Evolutionary conservation across 1,139 yeast genomes (phyloP).

Genomic region (Yamadazyma triangularis): DNA sequence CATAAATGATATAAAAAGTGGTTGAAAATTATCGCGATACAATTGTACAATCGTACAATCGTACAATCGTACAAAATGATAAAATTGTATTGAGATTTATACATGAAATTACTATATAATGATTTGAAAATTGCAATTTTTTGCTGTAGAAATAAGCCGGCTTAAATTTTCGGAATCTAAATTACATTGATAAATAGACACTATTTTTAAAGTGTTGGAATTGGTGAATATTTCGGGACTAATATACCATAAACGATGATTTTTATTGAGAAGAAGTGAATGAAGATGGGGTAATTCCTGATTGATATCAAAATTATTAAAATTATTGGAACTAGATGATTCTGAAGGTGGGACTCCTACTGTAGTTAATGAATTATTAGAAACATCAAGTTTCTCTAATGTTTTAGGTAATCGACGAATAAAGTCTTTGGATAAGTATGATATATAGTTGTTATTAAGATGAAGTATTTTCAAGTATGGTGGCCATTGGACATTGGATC

Average conservation of each 20-base stretch:
- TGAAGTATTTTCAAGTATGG: constrained; percentile 18
- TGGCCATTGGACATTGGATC: constrained; percentile 26
- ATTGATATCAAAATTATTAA: constrained; percentile 5
- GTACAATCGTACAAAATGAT: too few relatives aligned
- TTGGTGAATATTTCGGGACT: constrained; percentile 9
- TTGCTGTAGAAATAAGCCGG: constrained; percentile 1
- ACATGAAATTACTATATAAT: too few relatives aligned
- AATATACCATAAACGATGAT: constrained; percentile 11
- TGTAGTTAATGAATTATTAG: constrained; percentile 13
- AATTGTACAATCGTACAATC: too few relatives aligned
- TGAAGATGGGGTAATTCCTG: constrained; percentile 15
- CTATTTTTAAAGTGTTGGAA: constrained; percentile 2
- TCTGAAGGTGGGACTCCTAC: too few relatives aligned
- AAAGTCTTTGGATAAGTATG: constrained; percentile 17
- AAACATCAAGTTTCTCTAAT: constrained; percentile 18
- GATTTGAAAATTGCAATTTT: neutral
- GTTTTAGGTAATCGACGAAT: constrained; percentile 24
- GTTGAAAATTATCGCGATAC: too few relatives aligned
- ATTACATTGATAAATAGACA: constrained; percentile 8
- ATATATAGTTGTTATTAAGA: constrained; percentile 24
- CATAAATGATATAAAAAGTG: too few relatives aligned
- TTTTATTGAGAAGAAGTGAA: constrained; percentile 13
- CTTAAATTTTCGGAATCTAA: constrained; percentile 4
- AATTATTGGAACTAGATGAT: neutral
- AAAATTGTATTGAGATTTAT: too few relatives aligned